Evolutionary conservation across 192 early-diverging fungal species (phyloP).

Genomic region (Coemansia aciculifera): DNA sequence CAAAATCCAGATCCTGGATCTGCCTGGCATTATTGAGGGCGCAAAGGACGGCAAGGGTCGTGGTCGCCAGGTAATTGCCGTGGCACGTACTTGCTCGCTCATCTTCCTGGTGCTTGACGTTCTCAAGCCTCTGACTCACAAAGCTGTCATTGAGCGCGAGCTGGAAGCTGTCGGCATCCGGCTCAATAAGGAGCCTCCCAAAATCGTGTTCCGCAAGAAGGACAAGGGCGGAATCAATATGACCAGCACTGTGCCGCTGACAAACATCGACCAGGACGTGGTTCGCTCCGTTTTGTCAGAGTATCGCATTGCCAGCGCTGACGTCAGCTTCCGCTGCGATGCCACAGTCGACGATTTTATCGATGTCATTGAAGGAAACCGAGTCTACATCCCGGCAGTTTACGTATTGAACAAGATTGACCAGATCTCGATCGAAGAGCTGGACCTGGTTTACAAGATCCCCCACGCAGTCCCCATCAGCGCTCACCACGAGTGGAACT

Average conservation of each 20-base stretch:
- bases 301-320: slow-evolving; percentile 96
- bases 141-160: slow-evolving; percentile 93
- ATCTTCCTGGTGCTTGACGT: slow-evolving; percentile 98
- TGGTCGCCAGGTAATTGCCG: slow-evolving; percentile 92
- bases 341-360: slow-evolving; percentile 94
- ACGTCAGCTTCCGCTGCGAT: slow-evolving; percentile 91
- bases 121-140: slow-evolving; percentile 93
- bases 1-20: slow-evolving; percentile 98
- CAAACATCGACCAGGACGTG: slow-evolving; percentile 81
- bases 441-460: slow-evolving; percentile 96
- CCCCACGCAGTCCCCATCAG: slow-evolving; percentile 88
- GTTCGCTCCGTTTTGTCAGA: slow-evolving; percentile 94
- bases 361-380: slow-evolving; percentile 93
- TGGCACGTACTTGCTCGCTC: slow-evolving; percentile 95
- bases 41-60: slow-evolving; percentile 99
- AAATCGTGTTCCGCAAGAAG: slow-evolving; percentile 96
- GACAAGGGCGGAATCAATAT: slow-evolving; percentile 97
- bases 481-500: slow-evolving; percentile 89
- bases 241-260: slow-evolving; percentile 89
- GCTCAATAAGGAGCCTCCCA: slow-evolving; percentile 94
- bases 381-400: slow-evolving; percentile 93
- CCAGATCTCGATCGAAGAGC: slow-evolving; percentile 93
- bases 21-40: slow-evolving; percentile 97
- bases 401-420: slow-evolving; percentile 99
- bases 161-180: slow-evolving; percentile 97